Conservation (phyloP, 257 asterid species). For the Forsythia suspensa region DNA sequence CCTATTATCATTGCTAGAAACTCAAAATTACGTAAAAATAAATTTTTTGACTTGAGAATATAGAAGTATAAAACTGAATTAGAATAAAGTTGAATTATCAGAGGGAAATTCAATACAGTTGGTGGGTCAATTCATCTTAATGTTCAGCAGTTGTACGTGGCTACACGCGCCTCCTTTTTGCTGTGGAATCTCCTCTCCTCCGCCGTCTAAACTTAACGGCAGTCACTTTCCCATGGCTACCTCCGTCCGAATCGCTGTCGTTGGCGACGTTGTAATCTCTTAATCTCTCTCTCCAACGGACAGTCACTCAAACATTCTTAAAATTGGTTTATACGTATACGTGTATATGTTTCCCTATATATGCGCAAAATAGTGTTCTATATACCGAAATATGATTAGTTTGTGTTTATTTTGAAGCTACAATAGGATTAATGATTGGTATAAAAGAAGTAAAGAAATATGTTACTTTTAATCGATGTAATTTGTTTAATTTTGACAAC, state of each 20-base stretch:
- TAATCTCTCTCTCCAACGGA: slow-evolving; percentile 14
- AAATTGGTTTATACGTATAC: background rate
- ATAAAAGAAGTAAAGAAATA: background rate
- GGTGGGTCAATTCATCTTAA: background rate
- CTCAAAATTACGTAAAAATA: no score
- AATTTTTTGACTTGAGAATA: no score
- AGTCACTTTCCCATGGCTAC: slow-evolving; percentile 41
- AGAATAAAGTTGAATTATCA: no score
- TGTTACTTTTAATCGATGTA: background rate
- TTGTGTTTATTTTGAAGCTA: background rate
- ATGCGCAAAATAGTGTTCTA: background rate
- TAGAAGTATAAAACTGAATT: no score
- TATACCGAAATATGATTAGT: background rate
- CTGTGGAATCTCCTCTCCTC: slow-evolving; percentile 29
- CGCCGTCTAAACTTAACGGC: slow-evolving; percentile 24
- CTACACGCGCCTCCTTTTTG: slow-evolving; percentile 52
- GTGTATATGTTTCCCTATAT: background rate
- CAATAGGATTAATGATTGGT: background rate
- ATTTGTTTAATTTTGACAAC: background rate
- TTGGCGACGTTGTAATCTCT: slow-evolving; percentile 81
- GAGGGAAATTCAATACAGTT: no score
- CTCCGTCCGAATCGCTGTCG: slow-evolving; percentile 73
- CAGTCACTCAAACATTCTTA: background rate
- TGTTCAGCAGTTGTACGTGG: slow-evolving; percentile 47
- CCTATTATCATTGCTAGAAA: no score